Conservation (phyloP, 2,329 filamentous ascomycete species). For the Helminthosporium solani region DNA sequence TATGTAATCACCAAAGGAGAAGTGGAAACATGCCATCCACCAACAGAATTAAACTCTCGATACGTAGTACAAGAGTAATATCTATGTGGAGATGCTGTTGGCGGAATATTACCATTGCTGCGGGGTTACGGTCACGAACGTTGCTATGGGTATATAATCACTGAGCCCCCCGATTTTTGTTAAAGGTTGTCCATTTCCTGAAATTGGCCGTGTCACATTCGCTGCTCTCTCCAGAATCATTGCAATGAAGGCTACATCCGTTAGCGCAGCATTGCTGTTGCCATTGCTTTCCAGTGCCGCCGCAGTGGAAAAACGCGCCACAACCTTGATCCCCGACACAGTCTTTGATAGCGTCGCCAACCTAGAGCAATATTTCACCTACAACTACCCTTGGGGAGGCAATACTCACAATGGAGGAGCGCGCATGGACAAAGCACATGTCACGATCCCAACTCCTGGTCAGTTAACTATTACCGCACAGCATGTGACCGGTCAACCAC, state of each 20-base stretch:
- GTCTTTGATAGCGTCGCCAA: conserved; percentile 34
- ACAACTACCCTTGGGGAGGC: conserved; percentile 60
- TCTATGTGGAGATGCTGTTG: conserved; percentile 1
- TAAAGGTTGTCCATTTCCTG: not conserved
- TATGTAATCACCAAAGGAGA: conserved; percentile 2
- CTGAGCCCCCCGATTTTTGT: not conserved
- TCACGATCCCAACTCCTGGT: conserved; percentile 42
- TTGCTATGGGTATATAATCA: not conserved
- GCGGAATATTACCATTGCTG: not conserved
- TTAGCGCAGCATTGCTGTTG: conserved; percentile 4
- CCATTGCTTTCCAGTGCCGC: conserved; percentile 1
- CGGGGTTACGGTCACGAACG: not conserved
- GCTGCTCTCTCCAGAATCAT: not conserved
- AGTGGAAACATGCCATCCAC: conserved; percentile 3
- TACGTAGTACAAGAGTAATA: conserved; percentile 8
- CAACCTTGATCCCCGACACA: conserved; percentile 29
- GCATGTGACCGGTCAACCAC: conserved; percentile 45
- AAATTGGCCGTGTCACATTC: not conserved
- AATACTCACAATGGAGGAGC: conserved; percentile 58
- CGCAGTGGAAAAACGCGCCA: conserved; percentile 11
- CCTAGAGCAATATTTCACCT: conserved; percentile 49
- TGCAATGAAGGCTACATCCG: conserved; percentile 1
- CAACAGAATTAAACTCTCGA: conserved; percentile 4
- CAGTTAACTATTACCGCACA: conserved; percentile 52
- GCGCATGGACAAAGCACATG: conserved; percentile 54